These are phyloP conservation scores for Astragalus glycyphyllos DNA, from an alignment of 306 rosid species.

Conservation along the genomic window DNA sequence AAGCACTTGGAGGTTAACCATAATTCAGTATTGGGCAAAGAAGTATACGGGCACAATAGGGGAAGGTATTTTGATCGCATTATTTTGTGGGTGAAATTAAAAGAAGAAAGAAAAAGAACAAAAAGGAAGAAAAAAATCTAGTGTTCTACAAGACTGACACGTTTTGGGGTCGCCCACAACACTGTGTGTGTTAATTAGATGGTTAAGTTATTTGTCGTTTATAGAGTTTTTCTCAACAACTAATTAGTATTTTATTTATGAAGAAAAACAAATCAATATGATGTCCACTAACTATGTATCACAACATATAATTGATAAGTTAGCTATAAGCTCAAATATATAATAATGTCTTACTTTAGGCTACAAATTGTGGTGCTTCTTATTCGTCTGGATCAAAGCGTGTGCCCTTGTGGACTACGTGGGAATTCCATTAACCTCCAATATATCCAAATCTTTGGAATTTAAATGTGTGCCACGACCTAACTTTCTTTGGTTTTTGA, in stretches of 20 bases:
- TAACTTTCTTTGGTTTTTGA: constrained; percentile 40
- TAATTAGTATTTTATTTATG: too few relatives aligned
- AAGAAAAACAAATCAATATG: constrained; percentile 17
- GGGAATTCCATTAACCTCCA: constrained; percentile 53
- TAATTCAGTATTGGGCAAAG: too few relatives aligned
- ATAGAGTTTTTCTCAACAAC: neutral
- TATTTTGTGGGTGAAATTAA: constrained; percentile 11
- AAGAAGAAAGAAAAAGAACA: neutral
- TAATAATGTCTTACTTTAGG: constrained; percentile 45
- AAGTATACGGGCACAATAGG: neutral
- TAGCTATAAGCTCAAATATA: constrained; percentile 38
- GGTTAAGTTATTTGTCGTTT: constrained; percentile 14
- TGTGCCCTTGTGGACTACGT: constrained; percentile 50
- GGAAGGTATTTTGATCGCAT: constrained; percentile 3
- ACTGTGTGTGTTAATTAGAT: constrained; percentile 25
- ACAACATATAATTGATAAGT: constrained; percentile 39
- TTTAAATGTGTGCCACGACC: constrained; percentile 34
- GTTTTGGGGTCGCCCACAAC: neutral
- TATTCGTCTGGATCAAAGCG: constrained; percentile 24
- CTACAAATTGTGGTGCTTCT: constrained; percentile 51
- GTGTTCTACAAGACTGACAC: neutral
- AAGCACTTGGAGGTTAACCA: too few relatives aligned
- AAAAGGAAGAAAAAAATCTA: neutral
- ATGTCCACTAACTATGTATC: constrained; percentile 32
- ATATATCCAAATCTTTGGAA: constrained; percentile 39